Conservation (phyloP, 495 filamentous ascomycete species). For the Xylaria scruposa region DNA sequence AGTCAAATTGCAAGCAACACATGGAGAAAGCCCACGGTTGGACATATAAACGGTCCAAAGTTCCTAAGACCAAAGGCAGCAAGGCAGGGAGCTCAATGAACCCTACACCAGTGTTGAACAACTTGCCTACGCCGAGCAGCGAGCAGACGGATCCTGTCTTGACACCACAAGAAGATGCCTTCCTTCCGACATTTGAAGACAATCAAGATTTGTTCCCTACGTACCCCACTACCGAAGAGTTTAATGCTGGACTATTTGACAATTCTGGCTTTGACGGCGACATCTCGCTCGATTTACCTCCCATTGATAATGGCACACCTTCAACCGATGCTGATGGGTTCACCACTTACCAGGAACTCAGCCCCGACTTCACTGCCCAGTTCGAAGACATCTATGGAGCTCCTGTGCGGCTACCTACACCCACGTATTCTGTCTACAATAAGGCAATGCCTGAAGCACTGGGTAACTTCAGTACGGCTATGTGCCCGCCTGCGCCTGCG, state of each 20-base stretch:
- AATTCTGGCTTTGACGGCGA: constrained; percentile 46
- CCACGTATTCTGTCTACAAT: constrained; percentile 44
- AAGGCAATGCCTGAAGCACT: constrained; percentile 49
- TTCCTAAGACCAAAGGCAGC: constrained; percentile 59
- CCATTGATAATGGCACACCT: constrained; percentile 54
- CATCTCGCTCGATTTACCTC: constrained; percentile 57
- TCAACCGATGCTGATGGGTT: constrained; percentile 56
- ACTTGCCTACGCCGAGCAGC: constrained; percentile 57
- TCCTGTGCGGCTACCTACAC: constrained; percentile 50
- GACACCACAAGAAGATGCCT: constrained; percentile 52
- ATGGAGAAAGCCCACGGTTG: constrained; percentile 98
- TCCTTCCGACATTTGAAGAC: constrained; percentile 39
- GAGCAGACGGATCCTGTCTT: constrained; percentile 49
- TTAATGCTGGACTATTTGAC: constrained; percentile 40
- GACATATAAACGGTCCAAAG: constrained; percentile 86
- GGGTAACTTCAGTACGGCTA: constrained; percentile 38
- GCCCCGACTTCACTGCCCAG: constrained; percentile 51
- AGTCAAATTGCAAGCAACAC: constrained; percentile 98
- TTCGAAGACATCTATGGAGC: constrained; percentile 65
- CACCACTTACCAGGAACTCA: constrained; percentile 52
- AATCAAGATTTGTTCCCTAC: constrained; percentile 48
- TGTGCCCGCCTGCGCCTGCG: constrained; percentile 46
- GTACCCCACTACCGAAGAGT: constrained; percentile 47
- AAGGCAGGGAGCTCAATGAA: constrained; percentile 54
- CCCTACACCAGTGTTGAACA: constrained; percentile 61